Evolutionary conservation across 768 basidiomycete species (phyloP), one percentile per base, ranked within the genome.

Genomic region (Kwoniella sp.): DNA sequence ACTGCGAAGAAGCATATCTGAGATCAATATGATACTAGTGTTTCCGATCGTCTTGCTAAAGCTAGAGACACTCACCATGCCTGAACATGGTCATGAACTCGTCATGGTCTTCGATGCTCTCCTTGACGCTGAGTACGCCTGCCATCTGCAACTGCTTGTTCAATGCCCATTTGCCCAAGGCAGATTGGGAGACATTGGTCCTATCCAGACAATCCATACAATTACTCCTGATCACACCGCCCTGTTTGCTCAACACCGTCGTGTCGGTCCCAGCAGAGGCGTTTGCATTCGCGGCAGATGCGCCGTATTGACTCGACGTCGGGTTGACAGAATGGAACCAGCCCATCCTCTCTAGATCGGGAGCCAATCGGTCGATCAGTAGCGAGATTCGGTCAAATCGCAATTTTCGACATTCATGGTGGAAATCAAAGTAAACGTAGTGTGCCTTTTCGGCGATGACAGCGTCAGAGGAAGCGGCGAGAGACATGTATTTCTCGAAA

Each of bases 201-300:
- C 96, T 86, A 77, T 99, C 96, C 63, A 97, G 83, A 72, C 80
- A 82, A 79, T 97, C 95, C 96, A 96, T 96, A 80, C 96, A 98
- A 78, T 98, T 99, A 8, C 93, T 94, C 49, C 96, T 86, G 47
- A 96, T 86, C 51, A 86, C 84, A 21, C 93, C 93, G 22, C 76
- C 83, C 75, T 99, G 96, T 36, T 84, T 80, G 61, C 82, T 83
- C 24, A 86, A 79, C 2, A 69, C 63, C 24, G 47, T 55, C 13
- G 58, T 33, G 17, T 58, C 60, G 92, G 12, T 92, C 91, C 65
- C 33, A 50, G 27, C 53, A n/a, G 24, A 54, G 2, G 21, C 9
- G 25, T 36, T 13, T 2, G 17, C 24, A 22, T 19, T 57, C 29
- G 60, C 50, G 53, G 17, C 27, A 57, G 6, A 50, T 55, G 47